These are phyloP conservation scores for Eragrostis curvula DNA, from an alignment of 176 grass and related monocot genomes.

Conservation along the genomic window DNA sequence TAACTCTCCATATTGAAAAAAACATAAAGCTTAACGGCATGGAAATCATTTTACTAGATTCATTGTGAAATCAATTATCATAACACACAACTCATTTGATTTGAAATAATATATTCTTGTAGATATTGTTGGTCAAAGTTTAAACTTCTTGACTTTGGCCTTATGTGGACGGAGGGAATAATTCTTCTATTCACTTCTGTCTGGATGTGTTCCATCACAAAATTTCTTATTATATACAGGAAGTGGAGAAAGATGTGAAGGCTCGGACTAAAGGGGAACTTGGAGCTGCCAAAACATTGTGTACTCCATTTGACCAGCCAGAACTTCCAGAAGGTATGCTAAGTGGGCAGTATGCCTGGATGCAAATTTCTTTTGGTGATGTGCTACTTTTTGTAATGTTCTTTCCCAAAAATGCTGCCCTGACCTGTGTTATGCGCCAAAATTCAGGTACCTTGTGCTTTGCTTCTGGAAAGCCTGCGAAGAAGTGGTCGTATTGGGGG, in stretches of 20 bases:
- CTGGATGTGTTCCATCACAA: background rate
- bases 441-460: slow-evolving; percentile 84
- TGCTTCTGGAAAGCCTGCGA: slow-evolving; percentile 85
- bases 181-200: background rate
- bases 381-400: background rate
- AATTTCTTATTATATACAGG: slow-evolving; percentile 29
- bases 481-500: slow-evolving; percentile 93
- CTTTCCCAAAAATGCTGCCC: background rate
- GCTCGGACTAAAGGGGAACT: slow-evolving; percentile 65
- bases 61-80: too few relatives aligned
- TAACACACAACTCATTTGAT: too few relatives aligned
- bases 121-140: too few relatives aligned
- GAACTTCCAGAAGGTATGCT: slow-evolving; percentile 69
- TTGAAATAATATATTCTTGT: too few relatives aligned
- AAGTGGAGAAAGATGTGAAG: slow-evolving; percentile 74
- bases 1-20: too few relatives aligned
- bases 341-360: background rate
- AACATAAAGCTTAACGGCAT: too few relatives aligned
- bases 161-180: too few relatives aligned
- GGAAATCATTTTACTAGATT: too few relatives aligned
- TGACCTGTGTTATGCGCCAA: background rate
- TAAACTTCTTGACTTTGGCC: too few relatives aligned
- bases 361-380: background rate
- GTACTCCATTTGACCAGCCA: slow-evolving; percentile 75
- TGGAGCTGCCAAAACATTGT: slow-evolving; percentile 69